Conservation (phyloP, 306 rosid genomes). For the Arachis stenosperma region DNA sequence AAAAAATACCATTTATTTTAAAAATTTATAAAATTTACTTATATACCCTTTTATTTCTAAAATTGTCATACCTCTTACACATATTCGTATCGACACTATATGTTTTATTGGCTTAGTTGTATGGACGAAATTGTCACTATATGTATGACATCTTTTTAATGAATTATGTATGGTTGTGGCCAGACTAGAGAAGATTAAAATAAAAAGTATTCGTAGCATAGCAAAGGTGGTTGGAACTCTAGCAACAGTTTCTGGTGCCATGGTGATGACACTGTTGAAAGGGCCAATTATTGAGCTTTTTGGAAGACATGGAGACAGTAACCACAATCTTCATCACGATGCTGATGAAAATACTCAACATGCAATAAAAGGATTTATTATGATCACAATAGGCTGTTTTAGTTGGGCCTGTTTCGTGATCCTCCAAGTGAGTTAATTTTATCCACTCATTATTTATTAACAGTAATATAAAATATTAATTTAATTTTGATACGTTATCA, state of each 20-base stretch:
- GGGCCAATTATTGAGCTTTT: constrained; percentile 68
- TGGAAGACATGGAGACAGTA: constrained; percentile 42
- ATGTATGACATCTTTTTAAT: neutral
- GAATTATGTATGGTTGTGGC: neutral
- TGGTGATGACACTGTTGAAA: constrained; percentile 79
- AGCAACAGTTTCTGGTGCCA: constrained; percentile 86
- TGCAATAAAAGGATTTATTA: constrained; percentile 62
- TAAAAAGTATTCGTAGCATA: constrained; percentile 66
- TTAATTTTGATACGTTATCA: no score
- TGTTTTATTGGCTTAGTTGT: neutral
- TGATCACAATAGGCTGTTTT: constrained; percentile 76
- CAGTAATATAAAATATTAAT: neutral
- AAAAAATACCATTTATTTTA: no score
- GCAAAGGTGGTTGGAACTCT: constrained; percentile 81
- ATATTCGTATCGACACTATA: neutral
- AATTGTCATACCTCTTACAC: no score
- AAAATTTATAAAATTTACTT: no score
- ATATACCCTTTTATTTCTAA: no score
- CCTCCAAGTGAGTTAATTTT: constrained; percentile 61
- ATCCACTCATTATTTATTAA: neutral
- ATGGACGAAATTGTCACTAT: neutral
- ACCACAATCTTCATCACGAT: constrained; percentile 33
- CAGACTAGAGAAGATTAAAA: constrained; percentile 73
- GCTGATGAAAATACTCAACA: constrained; percentile 48
- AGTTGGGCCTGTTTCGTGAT: constrained; percentile 79